These are phyloP conservation scores for Selaginella moellendorffii DNA, from an alignment of 75 land plant species.

Conservation along the genomic window DNA sequence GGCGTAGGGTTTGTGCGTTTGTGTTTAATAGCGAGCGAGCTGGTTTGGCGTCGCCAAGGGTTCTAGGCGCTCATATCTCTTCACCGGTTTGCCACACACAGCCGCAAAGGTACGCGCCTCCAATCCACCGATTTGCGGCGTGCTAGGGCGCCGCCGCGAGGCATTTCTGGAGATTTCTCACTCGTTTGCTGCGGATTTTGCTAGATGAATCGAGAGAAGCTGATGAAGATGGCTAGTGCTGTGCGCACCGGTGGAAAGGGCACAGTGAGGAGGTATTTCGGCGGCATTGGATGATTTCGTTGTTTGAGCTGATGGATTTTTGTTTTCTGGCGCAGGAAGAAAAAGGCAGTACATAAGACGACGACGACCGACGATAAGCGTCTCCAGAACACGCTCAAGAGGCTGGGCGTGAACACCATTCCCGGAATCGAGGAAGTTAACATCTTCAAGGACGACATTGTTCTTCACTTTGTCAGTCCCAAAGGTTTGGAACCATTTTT, in stretches of 20 bases:
- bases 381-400: slow-evolving; percentile 68
- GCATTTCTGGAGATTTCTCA: not conserved
- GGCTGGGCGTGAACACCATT: slow-evolving; percentile 63
- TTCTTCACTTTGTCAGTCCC: slow-evolving; percentile 62
- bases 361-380: slow-evolving; percentile 82
- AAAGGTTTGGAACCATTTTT: slow-evolving; percentile 32
- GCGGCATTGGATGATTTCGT: no score
- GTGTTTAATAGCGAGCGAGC: not conserved
- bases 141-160: no score
- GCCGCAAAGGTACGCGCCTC: not conserved
- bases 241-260: slow-evolving; percentile 81
- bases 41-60: not conserved
- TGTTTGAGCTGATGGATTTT: not conserved
- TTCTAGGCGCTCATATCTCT: not conserved
- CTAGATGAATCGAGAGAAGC: slow-evolving; percentile 71
- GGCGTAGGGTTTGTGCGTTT: not conserved
- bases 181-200: slow-evolving; percentile 8
- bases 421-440: slow-evolving; percentile 85
- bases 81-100: slow-evolving; percentile 1
- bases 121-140: not conserved
- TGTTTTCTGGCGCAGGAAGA: slow-evolving; percentile 43
- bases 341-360: slow-evolving; percentile 83
- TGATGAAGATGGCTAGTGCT: slow-evolving; percentile 79
- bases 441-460: slow-evolving; percentile 78
- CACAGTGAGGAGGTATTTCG: slow-evolving; percentile 44